These are phyloP conservation scores for Tolypocladium endophyticum DNA, from an alignment of 2,329 filamentous ascomycete species.

Conservation along the genomic window DNA sequence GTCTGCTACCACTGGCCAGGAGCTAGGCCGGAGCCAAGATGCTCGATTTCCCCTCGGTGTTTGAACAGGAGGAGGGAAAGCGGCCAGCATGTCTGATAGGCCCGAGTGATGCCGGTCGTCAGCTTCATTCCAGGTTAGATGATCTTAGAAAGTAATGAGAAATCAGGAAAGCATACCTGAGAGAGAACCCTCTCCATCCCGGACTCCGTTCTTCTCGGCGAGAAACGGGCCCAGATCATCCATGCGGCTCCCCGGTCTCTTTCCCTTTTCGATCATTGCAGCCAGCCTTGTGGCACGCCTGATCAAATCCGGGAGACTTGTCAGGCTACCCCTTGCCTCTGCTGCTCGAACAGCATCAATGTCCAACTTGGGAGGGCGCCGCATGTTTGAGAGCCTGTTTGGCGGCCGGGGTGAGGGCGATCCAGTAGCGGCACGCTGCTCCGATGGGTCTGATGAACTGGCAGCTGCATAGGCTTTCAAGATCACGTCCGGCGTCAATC, in stretches of 20 bases:
- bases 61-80: constrained; percentile 53
- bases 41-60: constrained; percentile 27
- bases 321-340: constrained; percentile 79
- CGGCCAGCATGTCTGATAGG: constrained; percentile 54
- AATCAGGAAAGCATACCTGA: neutral
- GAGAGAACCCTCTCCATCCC: constrained; percentile 18
- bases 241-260: constrained; percentile 48
- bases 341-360: constrained; percentile 73
- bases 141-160: neutral
- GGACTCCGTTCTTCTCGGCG: constrained; percentile 28
- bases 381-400: constrained; percentile 42
- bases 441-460: constrained; percentile 30
- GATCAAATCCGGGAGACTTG: constrained; percentile 86
- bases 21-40: constrained; percentile 31
- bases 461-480: constrained; percentile 40
- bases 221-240: constrained; percentile 42
- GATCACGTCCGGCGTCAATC: constrained; percentile 33
- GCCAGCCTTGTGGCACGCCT: constrained; percentile 77
- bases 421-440: constrained; percentile 15
- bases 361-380: constrained; percentile 64
- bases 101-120: constrained; percentile 39
- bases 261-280: constrained; percentile 77
- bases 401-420: constrained; percentile 17
- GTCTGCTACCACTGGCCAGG: constrained; percentile 37
- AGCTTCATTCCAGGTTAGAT: constrained; percentile 11